Conservation (phyloP, 495 filamentous ascomycete genomes). For the Hamigera avellanea region DNA sequence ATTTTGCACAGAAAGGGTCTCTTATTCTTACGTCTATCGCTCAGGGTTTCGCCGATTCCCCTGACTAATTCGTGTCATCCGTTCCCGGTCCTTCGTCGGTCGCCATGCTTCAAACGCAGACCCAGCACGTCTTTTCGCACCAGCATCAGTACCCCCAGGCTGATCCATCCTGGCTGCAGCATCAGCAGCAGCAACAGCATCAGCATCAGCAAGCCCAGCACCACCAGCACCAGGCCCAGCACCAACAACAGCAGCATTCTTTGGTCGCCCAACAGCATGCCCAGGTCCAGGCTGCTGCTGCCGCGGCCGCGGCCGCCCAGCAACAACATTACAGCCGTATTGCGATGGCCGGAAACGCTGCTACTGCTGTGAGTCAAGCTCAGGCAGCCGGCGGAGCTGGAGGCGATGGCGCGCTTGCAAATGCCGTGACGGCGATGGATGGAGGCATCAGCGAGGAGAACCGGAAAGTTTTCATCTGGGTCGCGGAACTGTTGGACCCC, state of each 20-base stretch:
- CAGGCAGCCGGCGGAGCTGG: conserved; percentile 33
- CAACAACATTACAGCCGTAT: conserved; percentile 76
- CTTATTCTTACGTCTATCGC: conserved; percentile 8
- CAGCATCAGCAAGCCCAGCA: conserved; percentile 56
- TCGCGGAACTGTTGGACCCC: conserved; percentile 83
- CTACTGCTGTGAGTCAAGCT: conserved; percentile 25
- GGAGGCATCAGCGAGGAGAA: conserved; percentile 76
- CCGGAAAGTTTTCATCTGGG: conserved; percentile 80
- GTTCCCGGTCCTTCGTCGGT: conserved; percentile 13
- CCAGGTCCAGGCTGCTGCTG: conserved; percentile 49
- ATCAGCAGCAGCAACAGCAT: conserved; percentile 44
- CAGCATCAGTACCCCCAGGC: conserved; percentile 73
- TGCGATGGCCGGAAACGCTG: conserved; percentile 46
- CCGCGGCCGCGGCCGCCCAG: conserved; percentile 53
- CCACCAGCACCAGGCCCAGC: conserved; percentile 34
- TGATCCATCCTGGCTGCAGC: conserved; percentile 71
- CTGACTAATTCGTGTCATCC: not conserved
- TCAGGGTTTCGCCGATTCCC: conserved; percentile 4
- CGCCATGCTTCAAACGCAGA: conserved; percentile 41
- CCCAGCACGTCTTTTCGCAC: conserved; percentile 56
- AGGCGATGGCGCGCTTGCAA: conserved; percentile 39
- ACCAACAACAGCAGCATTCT: conserved; percentile 27
- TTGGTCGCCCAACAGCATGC: conserved; percentile 44
- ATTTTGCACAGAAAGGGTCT: too few species aligned
- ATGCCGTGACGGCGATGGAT: conserved; percentile 40